phyloP scores from a whole-genome alignment of 2,329 filamentous ascomycete species.

The Huntiella abstrusa region DNA sequence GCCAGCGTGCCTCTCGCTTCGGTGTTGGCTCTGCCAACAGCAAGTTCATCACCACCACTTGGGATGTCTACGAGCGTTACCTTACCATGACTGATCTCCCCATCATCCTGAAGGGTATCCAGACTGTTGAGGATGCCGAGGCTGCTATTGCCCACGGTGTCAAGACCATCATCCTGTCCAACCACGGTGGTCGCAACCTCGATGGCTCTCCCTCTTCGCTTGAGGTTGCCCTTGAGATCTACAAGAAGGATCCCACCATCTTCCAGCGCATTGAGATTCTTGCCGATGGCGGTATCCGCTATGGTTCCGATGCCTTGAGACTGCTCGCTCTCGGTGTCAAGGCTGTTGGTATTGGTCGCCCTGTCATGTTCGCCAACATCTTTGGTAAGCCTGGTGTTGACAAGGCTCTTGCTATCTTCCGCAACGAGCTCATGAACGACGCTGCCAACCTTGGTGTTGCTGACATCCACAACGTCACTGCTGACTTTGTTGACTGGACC shows the following conservation, averaged over 20 bases:
- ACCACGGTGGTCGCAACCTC: slow-evolving; percentile 25
- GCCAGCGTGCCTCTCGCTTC: slow-evolving; percentile 22
- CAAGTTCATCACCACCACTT: slow-evolving; percentile 11
- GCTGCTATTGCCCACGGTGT: slow-evolving; percentile 20
- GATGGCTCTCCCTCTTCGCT: slow-evolving; percentile 20
- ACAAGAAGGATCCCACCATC: slow-evolving; percentile 15
- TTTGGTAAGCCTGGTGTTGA: slow-evolving; percentile 30
- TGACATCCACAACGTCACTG: slow-evolving; percentile 20
- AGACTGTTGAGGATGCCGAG: slow-evolving; percentile 23
- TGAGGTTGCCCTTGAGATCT: slow-evolving; percentile 19
- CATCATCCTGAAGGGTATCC: slow-evolving; percentile 24
- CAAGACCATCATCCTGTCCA: slow-evolving; percentile 24
- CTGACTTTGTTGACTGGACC: slow-evolving; percentile 16
- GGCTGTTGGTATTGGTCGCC: slow-evolving; percentile 28
- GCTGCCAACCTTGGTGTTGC: slow-evolving; percentile 25
- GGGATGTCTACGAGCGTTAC: slow-evolving; percentile 10
- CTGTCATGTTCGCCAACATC: slow-evolving; percentile 23
- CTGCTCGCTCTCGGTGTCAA: slow-evolving; percentile 25
- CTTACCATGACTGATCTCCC: slow-evolving; percentile 14
- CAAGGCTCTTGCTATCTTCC: slow-evolving; percentile 26
- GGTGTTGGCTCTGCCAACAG: slow-evolving; percentile 20
- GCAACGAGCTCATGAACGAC: slow-evolving; percentile 28
- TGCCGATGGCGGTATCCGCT: slow-evolving; percentile 24
- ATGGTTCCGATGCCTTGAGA: slow-evolving; percentile 25
- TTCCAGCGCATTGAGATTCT: slow-evolving; percentile 15